These are phyloP conservation scores for Botrytis squamosa DNA, from an alignment of 2,329 filamentous ascomycete species.

Conservation along the genomic window DNA sequence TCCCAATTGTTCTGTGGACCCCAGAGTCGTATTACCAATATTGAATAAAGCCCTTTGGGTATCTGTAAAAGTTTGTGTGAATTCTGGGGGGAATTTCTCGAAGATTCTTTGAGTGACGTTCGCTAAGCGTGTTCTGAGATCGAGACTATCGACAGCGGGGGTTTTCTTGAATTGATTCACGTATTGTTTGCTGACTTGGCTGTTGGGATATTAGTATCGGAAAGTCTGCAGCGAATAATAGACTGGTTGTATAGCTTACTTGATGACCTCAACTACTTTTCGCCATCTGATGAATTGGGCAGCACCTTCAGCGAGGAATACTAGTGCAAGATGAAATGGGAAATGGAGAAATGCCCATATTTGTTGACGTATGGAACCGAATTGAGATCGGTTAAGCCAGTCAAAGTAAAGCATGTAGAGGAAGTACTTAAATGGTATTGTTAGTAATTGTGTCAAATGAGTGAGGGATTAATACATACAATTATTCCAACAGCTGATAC, in stretches of 20 bases:
- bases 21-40: background rate
- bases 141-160: conserved; percentile 4
- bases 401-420: conserved; percentile 36
- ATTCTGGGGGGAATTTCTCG: conserved; percentile 21
- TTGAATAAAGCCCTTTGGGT: background rate
- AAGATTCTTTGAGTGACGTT: conserved; percentile 25
- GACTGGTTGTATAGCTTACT: conserved; percentile 9
- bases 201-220: background rate
- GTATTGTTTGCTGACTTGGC: background rate
- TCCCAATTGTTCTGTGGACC: conserved; percentile 4
- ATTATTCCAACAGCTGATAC: conserved; percentile 17
- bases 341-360: conserved; percentile 52
- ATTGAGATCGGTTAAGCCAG: conserved; percentile 26
- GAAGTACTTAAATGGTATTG: conserved; percentile 28
- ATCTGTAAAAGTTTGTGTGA: conserved; percentile 14
- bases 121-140: background rate
- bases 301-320: conserved; percentile 54
- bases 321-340: conserved; percentile 54
- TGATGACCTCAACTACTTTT: conserved; percentile 28
- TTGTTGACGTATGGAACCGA: conserved; percentile 29
- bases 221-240: background rate
- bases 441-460: background rate
- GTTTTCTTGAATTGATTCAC: conserved; percentile 10
- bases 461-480: background rate
- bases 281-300: conserved; percentile 33